phyloP scores from a whole-genome alignment of 2,329 filamentous ascomycete genomes.

The Pseudopyricularia cyperi region DNA sequence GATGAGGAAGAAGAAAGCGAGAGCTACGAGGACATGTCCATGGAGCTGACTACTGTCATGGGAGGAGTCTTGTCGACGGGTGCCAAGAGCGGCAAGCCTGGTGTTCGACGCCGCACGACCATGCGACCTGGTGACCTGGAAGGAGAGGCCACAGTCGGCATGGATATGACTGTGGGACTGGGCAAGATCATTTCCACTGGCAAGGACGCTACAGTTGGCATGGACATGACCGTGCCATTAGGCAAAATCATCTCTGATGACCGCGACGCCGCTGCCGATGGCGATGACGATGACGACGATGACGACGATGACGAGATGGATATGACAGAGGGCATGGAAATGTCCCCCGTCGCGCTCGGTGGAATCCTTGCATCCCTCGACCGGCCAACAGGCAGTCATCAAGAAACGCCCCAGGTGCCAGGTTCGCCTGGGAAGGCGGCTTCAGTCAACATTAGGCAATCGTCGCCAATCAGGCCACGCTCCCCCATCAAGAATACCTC shows the following conservation, averaged over 20 bases:
- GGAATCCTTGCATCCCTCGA: too few relatives aligned
- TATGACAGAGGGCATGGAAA: too few relatives aligned
- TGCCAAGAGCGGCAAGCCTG: constrained; percentile 5
- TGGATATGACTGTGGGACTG: constrained; percentile 55
- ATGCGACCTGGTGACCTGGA: constrained; percentile 10
- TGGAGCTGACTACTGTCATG: constrained; percentile 61
- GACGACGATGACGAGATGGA: too few relatives aligned
- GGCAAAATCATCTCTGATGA: background rate
- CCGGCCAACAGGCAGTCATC: too few relatives aligned
- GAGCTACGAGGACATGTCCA: constrained; percentile 59
- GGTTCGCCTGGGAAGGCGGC: background rate
- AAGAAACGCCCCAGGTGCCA: background rate
- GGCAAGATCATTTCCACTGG: constrained; percentile 40
- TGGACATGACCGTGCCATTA: background rate
- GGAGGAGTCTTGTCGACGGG: constrained; percentile 33
- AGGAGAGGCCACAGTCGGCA: constrained; percentile 33
- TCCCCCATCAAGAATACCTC: constrained; percentile 34
- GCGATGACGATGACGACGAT: background rate
- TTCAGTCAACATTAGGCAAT: constrained; percentile 9
- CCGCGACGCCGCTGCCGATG: background rate
- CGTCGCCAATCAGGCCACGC: constrained; percentile 23
- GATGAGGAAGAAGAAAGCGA: constrained; percentile 20
- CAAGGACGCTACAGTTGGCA: background rate
- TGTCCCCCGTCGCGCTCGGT: too few relatives aligned
- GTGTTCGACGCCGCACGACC: constrained; percentile 11